phyloP scores from a whole-genome alignment of 345 rosid species.

The Hibiscus tridactylites region DNA sequence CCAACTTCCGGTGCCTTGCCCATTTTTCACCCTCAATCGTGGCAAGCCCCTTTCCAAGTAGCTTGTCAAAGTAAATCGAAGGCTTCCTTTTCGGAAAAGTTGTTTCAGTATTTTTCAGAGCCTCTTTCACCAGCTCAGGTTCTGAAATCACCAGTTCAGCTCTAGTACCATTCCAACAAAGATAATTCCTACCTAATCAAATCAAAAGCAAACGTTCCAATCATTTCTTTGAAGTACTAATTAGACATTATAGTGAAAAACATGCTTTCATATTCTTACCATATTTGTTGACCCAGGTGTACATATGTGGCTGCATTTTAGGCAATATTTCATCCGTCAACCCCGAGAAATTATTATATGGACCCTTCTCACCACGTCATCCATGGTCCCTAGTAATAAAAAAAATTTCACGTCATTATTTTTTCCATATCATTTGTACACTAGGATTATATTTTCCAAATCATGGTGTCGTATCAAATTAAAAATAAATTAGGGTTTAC shows the following conservation, averaged over 20 bases:
- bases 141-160: constrained; percentile 32
- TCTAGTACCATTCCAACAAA: constrained; percentile 26
- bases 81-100: constrained; percentile 11
- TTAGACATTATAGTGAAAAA: neutral
- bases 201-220: neutral
- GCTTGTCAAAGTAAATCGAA: constrained; percentile 7
- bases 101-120: constrained; percentile 27
- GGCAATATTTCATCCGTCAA: constrained; percentile 15
- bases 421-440: no score
- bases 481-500: no score
- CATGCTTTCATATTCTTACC: neutral
- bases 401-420: no score
- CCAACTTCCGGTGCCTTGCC: constrained; percentile 30
- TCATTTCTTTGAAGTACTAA: neutral
- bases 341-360: no score
- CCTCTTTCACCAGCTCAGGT: constrained; percentile 31
- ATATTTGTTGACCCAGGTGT: constrained; percentile 20
- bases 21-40: constrained; percentile 30
- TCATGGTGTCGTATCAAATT: no score
- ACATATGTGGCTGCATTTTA: constrained; percentile 18
- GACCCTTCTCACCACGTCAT: no score
- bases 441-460: no score
- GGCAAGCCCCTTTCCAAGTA: constrained; percentile 32
- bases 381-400: no score
- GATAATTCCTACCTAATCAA: constrained; percentile 26